Evolutionary conservation across 1,284 basidiomycete species (phyloP).

Genomic region (Rhizoctonia solani): DNA sequence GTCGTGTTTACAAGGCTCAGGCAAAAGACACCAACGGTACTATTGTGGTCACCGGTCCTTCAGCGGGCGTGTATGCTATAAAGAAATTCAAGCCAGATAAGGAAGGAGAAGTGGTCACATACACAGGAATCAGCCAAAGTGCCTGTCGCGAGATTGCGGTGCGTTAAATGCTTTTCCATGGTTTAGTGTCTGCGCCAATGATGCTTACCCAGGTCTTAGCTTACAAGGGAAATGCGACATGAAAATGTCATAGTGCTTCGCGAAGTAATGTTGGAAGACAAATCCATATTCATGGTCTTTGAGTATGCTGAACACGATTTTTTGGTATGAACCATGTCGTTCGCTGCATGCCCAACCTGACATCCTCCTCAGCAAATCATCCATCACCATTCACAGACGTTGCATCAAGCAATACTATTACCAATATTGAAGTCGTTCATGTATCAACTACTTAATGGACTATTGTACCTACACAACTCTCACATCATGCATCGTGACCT

Average conservation of each 20-base stretch:
- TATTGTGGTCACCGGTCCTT: constrained; percentile 8
- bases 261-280: constrained; percentile 96
- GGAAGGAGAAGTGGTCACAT: constrained; percentile 89
- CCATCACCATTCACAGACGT: constrained; percentile 91
- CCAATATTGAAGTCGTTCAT: constrained; percentile 91
- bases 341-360: constrained; percentile 27
- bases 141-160: constrained; percentile 96
- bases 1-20: constrained; percentile 95
- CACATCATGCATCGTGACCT: constrained; percentile 97
- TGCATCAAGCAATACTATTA: constrained; percentile 67
- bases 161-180: constrained; percentile 44
- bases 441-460: constrained; percentile 94
- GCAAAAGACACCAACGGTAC: constrained; percentile 63
- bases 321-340: constrained; percentile 55
- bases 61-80: constrained; percentile 83
- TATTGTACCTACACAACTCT: constrained; percentile 91
- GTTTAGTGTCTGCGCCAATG: neutral
- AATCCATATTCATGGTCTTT: constrained; percentile 98
- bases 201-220: constrained; percentile 50
- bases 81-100: constrained; percentile 99
- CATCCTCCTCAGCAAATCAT: constrained; percentile 80
- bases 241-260: constrained; percentile 90
- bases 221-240: constrained; percentile 93
- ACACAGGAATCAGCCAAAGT: constrained; percentile 97
- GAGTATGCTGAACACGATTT: constrained; percentile 99